Base-by-base conservation (phyloP, 2,329 filamentous ascomycete species). In the Bipolaris oryzae region DNA sequence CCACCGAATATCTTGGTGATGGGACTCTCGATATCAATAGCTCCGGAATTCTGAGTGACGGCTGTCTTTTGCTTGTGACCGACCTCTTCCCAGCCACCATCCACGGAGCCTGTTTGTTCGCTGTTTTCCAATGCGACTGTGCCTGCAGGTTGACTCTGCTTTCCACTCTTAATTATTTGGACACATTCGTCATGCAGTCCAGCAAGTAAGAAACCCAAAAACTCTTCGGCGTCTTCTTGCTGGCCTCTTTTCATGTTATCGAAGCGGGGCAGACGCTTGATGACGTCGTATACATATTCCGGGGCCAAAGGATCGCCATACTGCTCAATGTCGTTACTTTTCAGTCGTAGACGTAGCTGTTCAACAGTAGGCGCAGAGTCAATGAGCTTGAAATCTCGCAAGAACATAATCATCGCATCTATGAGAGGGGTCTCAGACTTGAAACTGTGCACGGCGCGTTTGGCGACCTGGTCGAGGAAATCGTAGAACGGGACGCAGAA, bases 211-310 rank as follows among this genome's bases (percentile, higher is more conserved):
- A 98, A 96, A 0, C 93, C 94, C 21, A 99, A 81, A 66, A 99
- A 99, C 72, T 99, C 95, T 73, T 99, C 92, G 1, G 95, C 95
- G 78, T 99, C 95, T 80, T 99, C 94, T 75, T 99, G 95, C 68
- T 97, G 94, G 15, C 95, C 95, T 58, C 92, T 90, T 88, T 90
- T 88, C 92, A 99, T 97, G 71, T 89, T 91, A 21, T 91, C 88
- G 76, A 99, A 99, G 50, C 92, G 87, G 41, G 92, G 89, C 55
- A 97, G 82, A 67, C 90, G 87, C 68, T 90, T 87, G 71, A 98
- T 96, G 38, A 92, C 91, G 59, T 96, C 90, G 73, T 98, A 99
- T 18, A 99, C 91, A 75, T 96, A 96, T 71, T 97, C 92, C 0
- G 95, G 95, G 18, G 88, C 94, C 58, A 99, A 93, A 2, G 93